Base-by-base conservation (phyloP, 371 early-diverging fungal genomes). In the Apophysomyces sp. region DNA sequence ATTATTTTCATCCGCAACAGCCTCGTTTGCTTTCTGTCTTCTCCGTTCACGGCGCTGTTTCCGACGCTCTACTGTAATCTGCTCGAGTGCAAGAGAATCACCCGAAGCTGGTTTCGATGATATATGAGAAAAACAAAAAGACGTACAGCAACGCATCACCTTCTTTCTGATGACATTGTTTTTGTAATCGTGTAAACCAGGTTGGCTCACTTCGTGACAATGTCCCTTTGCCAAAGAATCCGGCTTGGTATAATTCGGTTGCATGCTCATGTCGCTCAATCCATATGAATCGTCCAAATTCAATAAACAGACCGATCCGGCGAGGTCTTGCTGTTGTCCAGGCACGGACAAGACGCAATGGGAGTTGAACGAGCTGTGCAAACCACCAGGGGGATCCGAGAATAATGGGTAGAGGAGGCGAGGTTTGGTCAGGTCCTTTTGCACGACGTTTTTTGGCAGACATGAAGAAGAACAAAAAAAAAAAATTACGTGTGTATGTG, bases 191-290 rank as follows among this genome's bases (percentile, higher is more conserved):
- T 11, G 54, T 34, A 15, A 71, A 65, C 92, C 93, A 93, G 0
- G 93, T 90, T 3, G 94, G 87, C 24, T 92, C 85, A 55, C 93
- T 86, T 39, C 96, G 69, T 4, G 94, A 93, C 13, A 95, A 75
- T 2, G 84, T 81, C 4, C 93, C 96, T 68, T 95, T 95, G 34
- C 94, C 95, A 80, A 91, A 94, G 62, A 82, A 89, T 0, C 95
- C 95, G 28, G 78, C 61, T 1, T 70, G 56, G 82, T 89, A 90
- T 12, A 93, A 62, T 5, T 61, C 34, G 11, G 61, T 30, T 40
- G 74, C 67, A 36, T 75, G 69, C 18, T 77, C 63, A 21, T 34
- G 41, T 8, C 39, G 30, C 9, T 60, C 61, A n/a, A 84, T 67
- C 85, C 85, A 84, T 21, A 84, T 69, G 53, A 71, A 72, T 39